A percentile compares a stretch with the other conserved stretches of the same genome.
Conservation (phyloP, 2,329 filamentous ascomycete genomes). For the Aspergillus brasiliensis region DNA sequence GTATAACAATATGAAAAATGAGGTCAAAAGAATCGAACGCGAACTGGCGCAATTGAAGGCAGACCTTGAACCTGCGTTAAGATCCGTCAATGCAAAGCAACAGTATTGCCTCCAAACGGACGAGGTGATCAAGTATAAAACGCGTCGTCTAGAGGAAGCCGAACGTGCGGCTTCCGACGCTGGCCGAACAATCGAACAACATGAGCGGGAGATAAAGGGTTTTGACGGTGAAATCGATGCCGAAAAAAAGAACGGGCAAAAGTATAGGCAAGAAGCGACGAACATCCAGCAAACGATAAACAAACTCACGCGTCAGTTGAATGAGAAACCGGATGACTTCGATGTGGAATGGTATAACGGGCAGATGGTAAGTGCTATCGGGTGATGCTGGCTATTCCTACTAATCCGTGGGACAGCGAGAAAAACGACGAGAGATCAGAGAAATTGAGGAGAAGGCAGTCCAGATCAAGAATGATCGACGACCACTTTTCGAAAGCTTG, state of each 20-base stretch:
- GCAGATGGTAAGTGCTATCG: constrained; percentile 61
- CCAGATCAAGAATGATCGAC: constrained; percentile 42
- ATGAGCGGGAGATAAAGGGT: constrained; percentile 40
- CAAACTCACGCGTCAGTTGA: constrained; percentile 63
- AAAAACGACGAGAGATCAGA: constrained; percentile 50
- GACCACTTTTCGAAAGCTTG: constrained; percentile 37
- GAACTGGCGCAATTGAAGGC: constrained; percentile 64
- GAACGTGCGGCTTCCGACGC: constrained; percentile 52
- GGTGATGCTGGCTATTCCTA: constrained; percentile 20
- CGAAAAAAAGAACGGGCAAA: constrained; percentile 53
- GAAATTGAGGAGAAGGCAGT: constrained; percentile 44
- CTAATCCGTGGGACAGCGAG: constrained; percentile 51
- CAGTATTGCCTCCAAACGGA: constrained; percentile 62
- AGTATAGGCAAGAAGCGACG: constrained; percentile 56
- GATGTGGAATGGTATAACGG: constrained; percentile 71
- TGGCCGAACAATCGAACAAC: constrained; percentile 46
- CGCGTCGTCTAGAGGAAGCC: constrained; percentile 54
- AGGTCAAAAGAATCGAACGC: constrained; percentile 56
- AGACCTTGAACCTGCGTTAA: constrained; percentile 67
- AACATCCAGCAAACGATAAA: constrained; percentile 61
- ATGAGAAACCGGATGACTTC: constrained; percentile 66
- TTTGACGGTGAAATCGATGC: constrained; percentile 49
- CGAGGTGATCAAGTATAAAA: constrained; percentile 57
- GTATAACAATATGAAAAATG: constrained; percentile 56
- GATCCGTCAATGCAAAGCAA: constrained; percentile 70